A percentile compares a stretch with the other conserved stretches of the same genome.
These are phyloP conservation scores for Fragaria iinumae DNA, from an alignment of 306 rosid genomes.

Conservation along the genomic window DNA sequence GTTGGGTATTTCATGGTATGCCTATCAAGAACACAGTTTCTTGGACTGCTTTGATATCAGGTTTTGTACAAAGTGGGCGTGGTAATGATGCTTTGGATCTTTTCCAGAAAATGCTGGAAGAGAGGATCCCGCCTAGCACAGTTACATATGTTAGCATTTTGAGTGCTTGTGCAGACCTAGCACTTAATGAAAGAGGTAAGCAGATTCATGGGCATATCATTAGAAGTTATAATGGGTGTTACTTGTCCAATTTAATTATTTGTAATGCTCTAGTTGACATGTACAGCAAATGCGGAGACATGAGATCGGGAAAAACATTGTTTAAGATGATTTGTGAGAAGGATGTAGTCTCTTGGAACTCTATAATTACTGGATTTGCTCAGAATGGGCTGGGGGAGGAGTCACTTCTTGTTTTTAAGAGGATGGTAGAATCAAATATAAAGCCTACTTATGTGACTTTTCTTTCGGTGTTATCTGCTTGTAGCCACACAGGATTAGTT, in stretches of 20 bases:
- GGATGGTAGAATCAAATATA: slow-evolving; percentile 51
- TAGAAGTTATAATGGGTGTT: slow-evolving; percentile 28
- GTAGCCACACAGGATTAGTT: slow-evolving; percentile 56
- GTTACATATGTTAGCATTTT: slow-evolving; percentile 48
- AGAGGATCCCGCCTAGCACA: slow-evolving; percentile 36
- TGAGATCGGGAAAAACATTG: slow-evolving; percentile 49
- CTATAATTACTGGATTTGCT: slow-evolving; percentile 51
- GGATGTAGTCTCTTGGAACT: slow-evolving; percentile 56
- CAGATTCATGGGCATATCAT: slow-evolving; percentile 47
- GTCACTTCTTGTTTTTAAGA: slow-evolving; percentile 38
- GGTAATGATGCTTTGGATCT: slow-evolving; percentile 42
- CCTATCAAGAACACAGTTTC: slow-evolving; percentile 41
- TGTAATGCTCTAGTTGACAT: slow-evolving; percentile 55
- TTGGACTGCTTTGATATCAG: slow-evolving; percentile 61
- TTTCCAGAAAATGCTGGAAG: slow-evolving; percentile 47
- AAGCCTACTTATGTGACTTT: slow-evolving; percentile 61
- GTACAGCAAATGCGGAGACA: slow-evolving; percentile 61
- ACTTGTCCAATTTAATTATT: slow-evolving; percentile 38
- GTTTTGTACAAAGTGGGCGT: slow-evolving; percentile 35
- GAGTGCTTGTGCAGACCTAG: slow-evolving; percentile 53
- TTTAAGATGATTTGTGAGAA: slow-evolving; percentile 37
- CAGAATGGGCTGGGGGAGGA: slow-evolving; percentile 53
- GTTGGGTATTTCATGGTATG: slow-evolving; percentile 44
- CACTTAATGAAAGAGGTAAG: slow-evolving; percentile 52
- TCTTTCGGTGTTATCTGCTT: slow-evolving; percentile 55